Evolutionary conservation across 2,329 filamentous ascomycete genomes (phyloP).

Genomic region (Colletotrichum trifolii): DNA sequence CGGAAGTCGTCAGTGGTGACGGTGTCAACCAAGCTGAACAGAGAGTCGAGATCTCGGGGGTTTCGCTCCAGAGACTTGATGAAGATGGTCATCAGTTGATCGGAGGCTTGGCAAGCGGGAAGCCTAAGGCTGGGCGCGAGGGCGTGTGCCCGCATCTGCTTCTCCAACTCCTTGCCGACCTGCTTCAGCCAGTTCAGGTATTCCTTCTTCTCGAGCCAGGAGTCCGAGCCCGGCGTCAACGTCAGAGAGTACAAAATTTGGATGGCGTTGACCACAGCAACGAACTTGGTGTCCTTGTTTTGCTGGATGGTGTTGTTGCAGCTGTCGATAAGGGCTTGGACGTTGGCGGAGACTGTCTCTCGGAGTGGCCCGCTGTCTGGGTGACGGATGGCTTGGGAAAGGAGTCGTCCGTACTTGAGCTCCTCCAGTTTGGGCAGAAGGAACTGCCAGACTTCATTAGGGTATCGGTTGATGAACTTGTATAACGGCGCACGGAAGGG

Average conservation of each 20-base stretch:
- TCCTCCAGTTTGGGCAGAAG: conserved; percentile 85
- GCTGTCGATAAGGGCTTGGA: conserved; percentile 76
- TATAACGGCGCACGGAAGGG: conserved; percentile 92
- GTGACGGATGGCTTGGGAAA: conserved; percentile 86
- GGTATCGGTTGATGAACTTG: conserved; percentile 93
- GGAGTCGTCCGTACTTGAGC: conserved; percentile 87
- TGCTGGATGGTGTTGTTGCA: conserved; percentile 73
- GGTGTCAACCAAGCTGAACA: conserved; percentile 86
- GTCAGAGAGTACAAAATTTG: conserved; percentile 85
- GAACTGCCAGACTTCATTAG: conserved; percentile 85
- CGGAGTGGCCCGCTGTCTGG: conserved; percentile 79
- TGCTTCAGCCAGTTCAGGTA: conserved; percentile 69
- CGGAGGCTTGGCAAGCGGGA: conserved; percentile 87
- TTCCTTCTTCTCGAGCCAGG: conserved; percentile 78
- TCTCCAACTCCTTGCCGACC: conserved; percentile 83
- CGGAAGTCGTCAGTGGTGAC: conserved; percentile 88
- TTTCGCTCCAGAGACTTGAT: conserved; percentile 82
- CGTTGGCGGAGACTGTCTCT: conserved; percentile 77
- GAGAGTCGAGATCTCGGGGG: conserved; percentile 80
- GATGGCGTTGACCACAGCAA: conserved; percentile 86
- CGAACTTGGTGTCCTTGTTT: conserved; percentile 74
- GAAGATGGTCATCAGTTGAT: conserved; percentile 88
- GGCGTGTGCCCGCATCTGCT: conserved; percentile 75
- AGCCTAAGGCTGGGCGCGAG: conserved; percentile 80
- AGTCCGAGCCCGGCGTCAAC: conserved; percentile 70